Evolutionary conservation across 331 rosid species (phyloP).

Genomic region (Spiraea crenata): DNA sequence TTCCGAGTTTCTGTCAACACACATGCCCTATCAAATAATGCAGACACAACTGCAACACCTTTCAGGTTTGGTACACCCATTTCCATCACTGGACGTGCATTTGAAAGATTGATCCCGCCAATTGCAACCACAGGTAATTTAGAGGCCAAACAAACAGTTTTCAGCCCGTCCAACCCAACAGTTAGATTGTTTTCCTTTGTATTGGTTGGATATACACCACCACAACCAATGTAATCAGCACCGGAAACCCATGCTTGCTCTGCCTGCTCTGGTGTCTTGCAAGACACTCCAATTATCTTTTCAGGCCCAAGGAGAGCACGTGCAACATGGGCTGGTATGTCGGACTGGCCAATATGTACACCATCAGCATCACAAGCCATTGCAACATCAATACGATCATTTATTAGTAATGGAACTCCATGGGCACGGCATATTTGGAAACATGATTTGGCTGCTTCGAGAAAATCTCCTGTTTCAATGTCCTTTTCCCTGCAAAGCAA

Average conservation of each 20-base stretch:
- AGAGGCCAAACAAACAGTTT: conserved; percentile 58
- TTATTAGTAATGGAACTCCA: conserved; percentile 76
- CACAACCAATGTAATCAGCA: conserved; percentile 90
- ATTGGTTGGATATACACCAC: conserved; percentile 81
- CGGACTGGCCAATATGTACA: conserved; percentile 92
- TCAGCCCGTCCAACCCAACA: conserved; percentile 75
- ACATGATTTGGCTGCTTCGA: conserved; percentile 77
- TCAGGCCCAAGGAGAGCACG: conserved; percentile 75
- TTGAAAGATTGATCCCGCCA: conserved; percentile 71
- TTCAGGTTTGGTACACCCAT: conserved; percentile 57
- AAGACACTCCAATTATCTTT: conserved; percentile 87
- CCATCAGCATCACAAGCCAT: conserved; percentile 95
- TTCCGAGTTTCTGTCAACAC: conserved; percentile 59
- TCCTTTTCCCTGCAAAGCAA: conserved; percentile 72
- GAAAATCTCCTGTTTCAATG: conserved; percentile 58
- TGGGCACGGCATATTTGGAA: conserved; percentile 60
- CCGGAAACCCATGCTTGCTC: conserved; percentile 77
- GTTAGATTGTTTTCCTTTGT: conserved; percentile 74
- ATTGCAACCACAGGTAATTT: conserved; percentile 92
- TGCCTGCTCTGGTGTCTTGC: conserved; percentile 91
- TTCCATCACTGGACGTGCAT: conserved; percentile 65
- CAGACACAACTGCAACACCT: conserved; percentile 94
- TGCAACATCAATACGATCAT: conserved; percentile 84
- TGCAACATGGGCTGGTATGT: conserved; percentile 61
- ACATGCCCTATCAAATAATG: conserved; percentile 75